Evolutionary conservation across 208 protist species (phyloP), one percentile per base, ranked within the genome.

Genomic region (Acanthamoeba lenticulata): DNA sequence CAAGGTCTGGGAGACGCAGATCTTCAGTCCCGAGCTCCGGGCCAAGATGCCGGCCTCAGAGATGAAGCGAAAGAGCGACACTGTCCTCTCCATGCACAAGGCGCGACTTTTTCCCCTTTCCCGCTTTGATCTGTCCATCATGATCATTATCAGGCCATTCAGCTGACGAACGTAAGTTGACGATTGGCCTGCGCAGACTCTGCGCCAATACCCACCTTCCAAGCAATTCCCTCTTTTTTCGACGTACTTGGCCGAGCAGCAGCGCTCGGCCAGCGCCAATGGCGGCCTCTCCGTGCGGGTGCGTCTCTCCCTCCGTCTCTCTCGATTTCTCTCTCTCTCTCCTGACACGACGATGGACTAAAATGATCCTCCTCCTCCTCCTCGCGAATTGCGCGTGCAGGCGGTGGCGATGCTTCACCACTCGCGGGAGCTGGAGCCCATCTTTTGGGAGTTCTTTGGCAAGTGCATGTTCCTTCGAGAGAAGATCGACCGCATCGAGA

Each of bases 371-470:
- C n/a, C n/a, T n/a, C n/a, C n/a, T n/a, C n/a, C n/a, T n/a, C n/a
- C n/a, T n/a, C n/a, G n/a, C n/a, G n/a, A n/a, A n/a, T 69, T n/a
- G 6, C 29, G 6, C 60, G 29, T 32, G 19, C 32, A 74, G 65
- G 36, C 65, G 6, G 65, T 74, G 65, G 65, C 65, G 13, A 74
- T 74, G 65, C 65, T 74, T 5, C 65, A 74, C 65, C 65, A 74
- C 36, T 74, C 65, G 65, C 65, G 65, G 38, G 65, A 74, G 65
- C 65, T 74, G 36, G 65, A 74, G 65, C 65, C 65, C 65, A 74
- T 74, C 9, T 74, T 74, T 32, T 74, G 36, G n/a, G 65, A 74
- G 36, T 74, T 74, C 65, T 74, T 74, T 21, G 65, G 29, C 65
- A 74, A 74, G 65, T 74, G 65, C 36, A 44, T 27, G 19, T 74